phyloP scores from a whole-genome alignment of 2,329 filamentous ascomycete genomes.

The Leptodontidium sp. region DNA sequence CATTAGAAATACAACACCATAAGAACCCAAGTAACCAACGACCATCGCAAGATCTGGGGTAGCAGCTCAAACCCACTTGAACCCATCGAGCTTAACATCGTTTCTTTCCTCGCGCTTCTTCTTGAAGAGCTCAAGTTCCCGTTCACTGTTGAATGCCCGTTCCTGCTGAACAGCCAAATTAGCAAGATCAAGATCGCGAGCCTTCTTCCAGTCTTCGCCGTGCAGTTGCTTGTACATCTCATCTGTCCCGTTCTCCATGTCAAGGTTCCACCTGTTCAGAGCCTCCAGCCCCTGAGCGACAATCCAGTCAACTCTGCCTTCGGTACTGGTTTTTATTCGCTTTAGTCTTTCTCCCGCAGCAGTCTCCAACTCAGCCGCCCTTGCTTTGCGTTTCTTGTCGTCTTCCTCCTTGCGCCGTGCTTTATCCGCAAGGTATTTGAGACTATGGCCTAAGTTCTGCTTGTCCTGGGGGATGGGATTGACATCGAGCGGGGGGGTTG shows the following conservation, averaged over 20 bases:
- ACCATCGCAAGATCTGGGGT: background rate
- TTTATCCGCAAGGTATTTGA: slow-evolving; percentile 58
- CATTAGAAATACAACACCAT: background rate
- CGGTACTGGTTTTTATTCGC: slow-evolving; percentile 35
- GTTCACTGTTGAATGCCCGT: slow-evolving; percentile 27
- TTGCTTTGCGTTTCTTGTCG: slow-evolving; percentile 44
- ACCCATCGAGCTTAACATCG: slow-evolving; percentile 38
- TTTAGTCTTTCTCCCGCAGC: slow-evolving; percentile 43
- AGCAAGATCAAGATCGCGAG: slow-evolving; percentile 31
- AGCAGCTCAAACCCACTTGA: slow-evolving; percentile 37
- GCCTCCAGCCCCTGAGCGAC: slow-evolving; percentile 34
- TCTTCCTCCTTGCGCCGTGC: slow-evolving; percentile 48
- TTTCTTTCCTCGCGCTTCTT: slow-evolving; percentile 30
- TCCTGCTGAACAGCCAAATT: slow-evolving; percentile 35
- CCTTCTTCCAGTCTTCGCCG: slow-evolving; percentile 41
- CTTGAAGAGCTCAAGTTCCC: slow-evolving; percentile 30
- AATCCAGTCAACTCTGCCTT: slow-evolving; percentile 31
- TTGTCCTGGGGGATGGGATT: slow-evolving; percentile 40
- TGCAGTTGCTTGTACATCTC: slow-evolving; percentile 43
- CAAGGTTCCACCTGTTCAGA: slow-evolving; percentile 35
- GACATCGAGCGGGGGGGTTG: slow-evolving; percentile 65
- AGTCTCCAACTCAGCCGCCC: slow-evolving; percentile 40
- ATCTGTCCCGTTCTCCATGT: slow-evolving; percentile 42
- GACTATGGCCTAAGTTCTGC: slow-evolving; percentile 54
- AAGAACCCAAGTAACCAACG: background rate